Base-by-base conservation (phyloP, 2,329 filamentous ascomycete genomes). In the Pseudogymnoascus sp. region DNA sequence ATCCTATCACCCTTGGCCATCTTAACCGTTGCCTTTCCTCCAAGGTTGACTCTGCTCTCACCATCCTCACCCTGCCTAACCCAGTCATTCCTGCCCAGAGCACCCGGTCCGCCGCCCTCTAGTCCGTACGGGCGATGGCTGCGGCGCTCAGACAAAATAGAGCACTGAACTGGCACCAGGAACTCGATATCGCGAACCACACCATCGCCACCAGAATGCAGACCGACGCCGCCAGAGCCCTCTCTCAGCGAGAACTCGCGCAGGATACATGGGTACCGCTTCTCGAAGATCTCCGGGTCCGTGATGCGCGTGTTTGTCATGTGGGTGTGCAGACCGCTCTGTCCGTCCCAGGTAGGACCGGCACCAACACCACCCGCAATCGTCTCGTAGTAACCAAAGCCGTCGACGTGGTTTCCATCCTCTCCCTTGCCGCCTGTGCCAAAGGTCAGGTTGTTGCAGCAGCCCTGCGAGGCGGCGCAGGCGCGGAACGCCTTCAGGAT, bases 221-320 rank as follows among this genome's bases (percentile, higher is more conserved):
- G 79, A 0, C 90, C 90, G 1, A 71, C 70, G 0, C 90, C 90
- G 0, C 84, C 86, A 26, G 83, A 86, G 0, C 83, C 85, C 0
- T 75, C 67, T 0, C 89, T 77, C 8, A 93, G 76, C 10, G 80
- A 79, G 73, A 92, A 93, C 67, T 88, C 81, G 3, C 86, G 80
- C 29, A 93, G 76, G 1, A 93, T 74, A 2, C 91, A 87, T 0
- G 89, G 89, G 69, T 91, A 91, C 6, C 89, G 77, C 37, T 87
- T 81, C 76, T 93, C 90, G 66, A 93, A 88, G 14, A 91, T 82
- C 72, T 93, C 90, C 0, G 86, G 81, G 71, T 93, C 90, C 0
- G 90, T 92, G 71, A 92, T 93, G n/a, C 89, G 81, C 1, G 89
- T 93, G 74, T 93, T 93, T 6, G 90, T 93, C 87, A 91, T 91